phyloP scores from a whole-genome alignment of 768 basidiomycete genomes.

The Amanita fuliginea region DNA sequence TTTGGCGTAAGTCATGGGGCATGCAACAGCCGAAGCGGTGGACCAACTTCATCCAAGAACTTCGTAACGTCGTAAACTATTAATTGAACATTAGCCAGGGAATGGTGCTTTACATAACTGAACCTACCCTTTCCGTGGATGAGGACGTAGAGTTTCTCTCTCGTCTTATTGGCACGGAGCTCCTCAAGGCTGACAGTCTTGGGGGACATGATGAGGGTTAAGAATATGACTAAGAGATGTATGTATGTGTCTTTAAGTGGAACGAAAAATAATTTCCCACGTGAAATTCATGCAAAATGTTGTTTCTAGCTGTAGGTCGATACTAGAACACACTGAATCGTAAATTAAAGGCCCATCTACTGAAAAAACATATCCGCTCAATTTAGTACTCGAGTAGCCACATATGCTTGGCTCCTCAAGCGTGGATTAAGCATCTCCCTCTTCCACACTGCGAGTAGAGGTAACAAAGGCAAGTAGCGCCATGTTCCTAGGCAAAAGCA shows the following conservation, averaged over 20 bases:
- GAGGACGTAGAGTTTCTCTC: constrained; percentile 73
- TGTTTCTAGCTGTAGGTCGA: no score
- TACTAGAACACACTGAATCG: not conserved
- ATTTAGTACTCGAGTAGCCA: constrained; percentile 79
- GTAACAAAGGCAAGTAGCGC: constrained; percentile 66
- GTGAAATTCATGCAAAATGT: not conserved
- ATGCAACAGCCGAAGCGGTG: no score
- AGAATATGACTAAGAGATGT: constrained; percentile 8
- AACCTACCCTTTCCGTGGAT: constrained; percentile 71
- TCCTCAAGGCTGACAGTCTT: constrained; percentile 62
- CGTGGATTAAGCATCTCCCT: constrained; percentile 58
- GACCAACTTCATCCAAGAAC: constrained; percentile 85
- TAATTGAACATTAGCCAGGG: not conserved
- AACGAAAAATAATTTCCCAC: constrained; percentile 19
- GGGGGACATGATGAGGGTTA: constrained; percentile 23
- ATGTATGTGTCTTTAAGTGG: constrained; percentile 11
- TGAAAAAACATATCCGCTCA: constrained; percentile 31
- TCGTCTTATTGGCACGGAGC: constrained; percentile 65
- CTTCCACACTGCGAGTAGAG: constrained; percentile 70
- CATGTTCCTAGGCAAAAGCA: constrained; percentile 69
- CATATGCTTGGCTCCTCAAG: constrained; percentile 50
- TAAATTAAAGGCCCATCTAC: not conserved
- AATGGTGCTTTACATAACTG: constrained; percentile 19
- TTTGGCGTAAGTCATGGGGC: not conserved
- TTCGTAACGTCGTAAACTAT: constrained; percentile 88